Evolutionary conservation across 352 stramenopile species (phyloP).

Genomic region (Peronospora farinosa): DNA sequence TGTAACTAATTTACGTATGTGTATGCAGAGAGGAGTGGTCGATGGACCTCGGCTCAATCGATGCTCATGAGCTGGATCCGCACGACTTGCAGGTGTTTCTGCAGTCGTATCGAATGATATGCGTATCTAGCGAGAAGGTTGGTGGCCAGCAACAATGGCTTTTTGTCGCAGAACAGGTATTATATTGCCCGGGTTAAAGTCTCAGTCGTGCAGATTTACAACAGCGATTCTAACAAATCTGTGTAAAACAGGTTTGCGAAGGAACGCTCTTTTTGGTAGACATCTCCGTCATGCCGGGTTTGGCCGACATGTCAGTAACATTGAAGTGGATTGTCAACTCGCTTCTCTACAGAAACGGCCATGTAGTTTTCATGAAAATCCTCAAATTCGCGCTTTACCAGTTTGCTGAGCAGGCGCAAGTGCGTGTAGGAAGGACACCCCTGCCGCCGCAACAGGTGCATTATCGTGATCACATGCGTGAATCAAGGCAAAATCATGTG

Average conservation of each 20-base stretch:
- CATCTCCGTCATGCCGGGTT: constrained; percentile 67
- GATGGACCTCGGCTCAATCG: constrained; percentile 38
- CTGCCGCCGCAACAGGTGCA: constrained; percentile 15
- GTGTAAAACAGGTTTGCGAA: constrained; percentile 44
- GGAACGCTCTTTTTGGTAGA: constrained; percentile 80
- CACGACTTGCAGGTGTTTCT: constrained; percentile 54
- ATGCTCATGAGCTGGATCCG: constrained; percentile 48
- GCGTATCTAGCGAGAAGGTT: constrained; percentile 66
- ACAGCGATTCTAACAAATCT: constrained; percentile 7
- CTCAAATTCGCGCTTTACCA: constrained; percentile 64
- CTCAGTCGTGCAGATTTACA: neutral
- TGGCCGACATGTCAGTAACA: constrained; percentile 75
- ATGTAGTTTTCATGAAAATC: constrained; percentile 77
- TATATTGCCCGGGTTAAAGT: neutral
- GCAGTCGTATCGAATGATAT: constrained; percentile 55
- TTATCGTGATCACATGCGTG: constrained; percentile 11
- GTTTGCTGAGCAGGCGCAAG: constrained; percentile 44
- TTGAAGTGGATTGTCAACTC: constrained; percentile 88
- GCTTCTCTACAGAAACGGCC: constrained; percentile 78
- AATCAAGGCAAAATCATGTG: constrained; percentile 11
- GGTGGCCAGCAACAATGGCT: constrained; percentile 72
- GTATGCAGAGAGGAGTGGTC: constrained; percentile 65
- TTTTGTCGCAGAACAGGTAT: constrained; percentile 78
- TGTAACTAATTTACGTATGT: constrained; percentile 11
- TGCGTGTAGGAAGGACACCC: constrained; percentile 6